Evolutionary conservation across 2,329 filamentous ascomycete genomes (phyloP), one percentile per base, ranked within the genome.

Genomic region (Aspergillus puulaauensis): DNA sequence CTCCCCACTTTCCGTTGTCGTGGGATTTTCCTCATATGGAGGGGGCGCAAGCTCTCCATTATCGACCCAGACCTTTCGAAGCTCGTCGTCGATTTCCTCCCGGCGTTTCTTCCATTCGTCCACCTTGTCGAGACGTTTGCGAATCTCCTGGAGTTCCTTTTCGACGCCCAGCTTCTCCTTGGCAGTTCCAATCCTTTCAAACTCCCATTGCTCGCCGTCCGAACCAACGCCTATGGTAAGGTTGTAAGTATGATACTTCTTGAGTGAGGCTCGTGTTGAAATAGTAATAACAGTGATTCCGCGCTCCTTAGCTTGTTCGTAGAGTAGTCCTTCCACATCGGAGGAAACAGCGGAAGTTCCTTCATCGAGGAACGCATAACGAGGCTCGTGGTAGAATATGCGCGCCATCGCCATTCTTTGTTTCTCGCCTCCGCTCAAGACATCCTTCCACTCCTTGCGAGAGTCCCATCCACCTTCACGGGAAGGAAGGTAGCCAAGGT

Each of bases 391-490:
- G 70, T 99, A 99, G 41, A 98, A 79, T 50, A 99, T 74, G 45
- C 95, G 82, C 4, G 96, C 93, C 67, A 99, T 91, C 0, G 86
- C 91, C 84, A 99, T 91, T 21, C 95, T 83, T 78, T 99, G 95
- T 79, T 99, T 99, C 81, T 99, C 95, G 12, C 95, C 95, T 40
- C 95, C 95, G 63, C 89, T 93, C n/a, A 99, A 82, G 4, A 99
- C 91, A 66, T 98, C 93, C 77, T 98, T 97, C 95, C 95, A 99
- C 71, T 96, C 93, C 76, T 99, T 98, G 56, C 91, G 85, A 4
- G 91, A 95, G 70, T 99, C 91, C 92, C 92, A 98, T 14, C 95
- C 95, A 40, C 95, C 95, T 79, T 99, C 95, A 15, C 95, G 87
- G 49, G 93, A 87, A 1, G 91, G 90, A 1, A 99, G 83, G 73